Percentiles rank a stretch among this genome's conserved stretches.
Evolutionary conservation across 2,329 filamentous ascomycete genomes (phyloP).

Genomic region (Fusarium sororula): DNA sequence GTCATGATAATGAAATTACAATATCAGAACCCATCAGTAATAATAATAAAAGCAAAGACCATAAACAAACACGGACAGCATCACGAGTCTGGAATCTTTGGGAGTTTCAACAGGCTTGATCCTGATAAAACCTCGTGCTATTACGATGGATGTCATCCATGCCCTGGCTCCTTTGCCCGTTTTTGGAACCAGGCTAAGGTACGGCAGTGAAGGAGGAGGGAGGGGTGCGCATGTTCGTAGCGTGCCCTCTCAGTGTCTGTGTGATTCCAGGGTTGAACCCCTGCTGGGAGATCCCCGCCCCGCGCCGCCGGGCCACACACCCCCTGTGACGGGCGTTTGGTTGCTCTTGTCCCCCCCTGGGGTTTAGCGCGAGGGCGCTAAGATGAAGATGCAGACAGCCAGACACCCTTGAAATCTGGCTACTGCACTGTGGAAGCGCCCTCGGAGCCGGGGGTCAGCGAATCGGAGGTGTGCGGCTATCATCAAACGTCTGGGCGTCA

Average conservation of each 20-base stretch:
- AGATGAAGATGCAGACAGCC: background rate
- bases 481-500: slow-evolving; percentile 19
- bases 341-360: slow-evolving; percentile 16
- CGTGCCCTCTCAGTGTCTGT: background rate
- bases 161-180: background rate
- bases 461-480: slow-evolving; percentile 12
- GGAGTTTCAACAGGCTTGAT: slow-evolving; percentile 22
- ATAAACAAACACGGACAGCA: slow-evolving; percentile 13
- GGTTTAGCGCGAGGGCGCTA: slow-evolving; percentile 23
- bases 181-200: slow-evolving; percentile 7
- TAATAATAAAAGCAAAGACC: slow-evolving; percentile 16
- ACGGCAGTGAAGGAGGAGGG: slow-evolving; percentile 18
- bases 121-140: slow-evolving; percentile 18
- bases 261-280: slow-evolving; percentile 7
- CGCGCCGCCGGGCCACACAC: slow-evolving; percentile 11
- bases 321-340: slow-evolving; percentile 25
- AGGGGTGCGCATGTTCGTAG: background rate
- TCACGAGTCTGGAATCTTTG: background rate
- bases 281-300: slow-evolving; percentile 29
- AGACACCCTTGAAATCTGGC: slow-evolving; percentile 3
- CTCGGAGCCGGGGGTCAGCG: background rate
- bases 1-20: background rate
- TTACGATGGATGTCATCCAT: background rate
- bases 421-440: background rate
- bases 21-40: slow-evolving; percentile 10